Percentiles rank a stretch among this genome's conserved stretches.
These are phyloP conservation scores for Apiospora saccharicola DNA, from an alignment of 2,329 filamentous ascomycete species.

Conservation along the genomic window DNA sequence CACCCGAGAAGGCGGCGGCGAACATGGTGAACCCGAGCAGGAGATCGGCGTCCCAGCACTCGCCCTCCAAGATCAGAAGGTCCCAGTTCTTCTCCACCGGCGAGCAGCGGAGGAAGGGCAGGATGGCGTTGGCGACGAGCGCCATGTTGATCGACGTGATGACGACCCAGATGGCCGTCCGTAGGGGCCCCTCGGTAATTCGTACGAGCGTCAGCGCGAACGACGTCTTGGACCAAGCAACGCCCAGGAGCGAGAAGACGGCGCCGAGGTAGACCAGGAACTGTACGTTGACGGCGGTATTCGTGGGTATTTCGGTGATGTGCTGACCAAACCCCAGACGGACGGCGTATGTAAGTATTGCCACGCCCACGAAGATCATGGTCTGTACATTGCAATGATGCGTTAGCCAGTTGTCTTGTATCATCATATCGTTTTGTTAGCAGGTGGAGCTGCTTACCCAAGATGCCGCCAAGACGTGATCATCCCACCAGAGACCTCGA, in stretches of 20 bases:
- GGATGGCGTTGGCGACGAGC: slow-evolving; percentile 36
- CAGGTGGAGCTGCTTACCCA: slow-evolving; percentile 18
- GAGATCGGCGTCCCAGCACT: slow-evolving; percentile 31
- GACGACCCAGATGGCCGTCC: slow-evolving; percentile 41
- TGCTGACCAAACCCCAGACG: slow-evolving; percentile 25
- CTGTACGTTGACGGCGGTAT: background rate
- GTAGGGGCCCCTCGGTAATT: slow-evolving; percentile 39
- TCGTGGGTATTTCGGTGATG: slow-evolving; percentile 8
- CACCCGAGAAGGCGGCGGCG: slow-evolving; percentile 36
- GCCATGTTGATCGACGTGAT: slow-evolving; percentile 41
- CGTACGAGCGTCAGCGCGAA: slow-evolving; percentile 46
- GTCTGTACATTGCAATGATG: background rate
- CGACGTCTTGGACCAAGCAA: slow-evolving; percentile 49
- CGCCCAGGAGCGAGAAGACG: slow-evolving; percentile 36
- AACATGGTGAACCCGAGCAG: slow-evolving; percentile 34
- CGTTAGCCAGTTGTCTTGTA: background rate
- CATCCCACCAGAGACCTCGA: slow-evolving; percentile 27
- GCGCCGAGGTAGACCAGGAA: slow-evolving; percentile 18
- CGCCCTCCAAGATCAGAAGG: slow-evolving; percentile 23
- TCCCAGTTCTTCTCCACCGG: slow-evolving; percentile 31
- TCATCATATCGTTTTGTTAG: background rate
- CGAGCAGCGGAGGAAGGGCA: slow-evolving; percentile 34
- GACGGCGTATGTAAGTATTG: slow-evolving; percentile 24
- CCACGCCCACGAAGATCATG: background rate
- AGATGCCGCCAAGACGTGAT: slow-evolving; percentile 25